Conservation (phyloP, 1,139 yeast genomes). For the Yamadazyma mexicana region DNA sequence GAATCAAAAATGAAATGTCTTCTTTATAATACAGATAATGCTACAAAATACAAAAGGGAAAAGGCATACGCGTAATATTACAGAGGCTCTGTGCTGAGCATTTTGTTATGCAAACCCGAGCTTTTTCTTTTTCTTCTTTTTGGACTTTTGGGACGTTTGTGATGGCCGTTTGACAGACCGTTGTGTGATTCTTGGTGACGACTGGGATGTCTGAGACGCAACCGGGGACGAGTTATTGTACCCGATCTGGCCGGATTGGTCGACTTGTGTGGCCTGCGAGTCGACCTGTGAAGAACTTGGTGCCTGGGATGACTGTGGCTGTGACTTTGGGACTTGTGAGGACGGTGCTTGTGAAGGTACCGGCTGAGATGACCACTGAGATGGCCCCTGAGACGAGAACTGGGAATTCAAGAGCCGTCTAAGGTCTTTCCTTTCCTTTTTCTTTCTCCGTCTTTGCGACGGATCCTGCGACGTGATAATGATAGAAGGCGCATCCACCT, state of each 20-base stretch:
- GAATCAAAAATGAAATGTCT: slow-evolving; percentile 8
- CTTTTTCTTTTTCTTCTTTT: slow-evolving; percentile 27
- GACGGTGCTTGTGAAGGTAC: neutral
- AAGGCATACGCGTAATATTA: too few relatives aligned
- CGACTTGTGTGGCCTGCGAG: neutral
- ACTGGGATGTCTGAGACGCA: neutral
- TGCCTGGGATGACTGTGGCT: too few relatives aligned
- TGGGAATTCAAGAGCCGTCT: slow-evolving; percentile 6
- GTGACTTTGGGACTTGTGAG: too few relatives aligned
- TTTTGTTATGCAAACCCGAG: slow-evolving; percentile 24
- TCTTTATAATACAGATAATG: neutral
- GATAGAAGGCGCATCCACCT: slow-evolving; percentile 20
- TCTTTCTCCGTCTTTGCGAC: slow-evolving; percentile 9
- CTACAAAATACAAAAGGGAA: too few relatives aligned
- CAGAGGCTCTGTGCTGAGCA: too few relatives aligned
- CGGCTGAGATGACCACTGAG: too few relatives aligned
- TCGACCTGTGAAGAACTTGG: too few relatives aligned
- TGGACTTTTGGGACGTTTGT: slow-evolving; percentile 12
- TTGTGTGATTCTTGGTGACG: slow-evolving; percentile 3
- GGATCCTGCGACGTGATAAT: slow-evolving; percentile 22
- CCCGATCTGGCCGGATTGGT: too few relatives aligned
- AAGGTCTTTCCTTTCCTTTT: slow-evolving; percentile 2
- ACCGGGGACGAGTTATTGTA: neutral
- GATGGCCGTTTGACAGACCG: slow-evolving; percentile 10
- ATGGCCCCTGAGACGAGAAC: neutral